Evolutionary conservation across 441 rosid genomes (phyloP), one percentile per base, ranked within the genome.

Genomic region (Sinapis alba): DNA sequence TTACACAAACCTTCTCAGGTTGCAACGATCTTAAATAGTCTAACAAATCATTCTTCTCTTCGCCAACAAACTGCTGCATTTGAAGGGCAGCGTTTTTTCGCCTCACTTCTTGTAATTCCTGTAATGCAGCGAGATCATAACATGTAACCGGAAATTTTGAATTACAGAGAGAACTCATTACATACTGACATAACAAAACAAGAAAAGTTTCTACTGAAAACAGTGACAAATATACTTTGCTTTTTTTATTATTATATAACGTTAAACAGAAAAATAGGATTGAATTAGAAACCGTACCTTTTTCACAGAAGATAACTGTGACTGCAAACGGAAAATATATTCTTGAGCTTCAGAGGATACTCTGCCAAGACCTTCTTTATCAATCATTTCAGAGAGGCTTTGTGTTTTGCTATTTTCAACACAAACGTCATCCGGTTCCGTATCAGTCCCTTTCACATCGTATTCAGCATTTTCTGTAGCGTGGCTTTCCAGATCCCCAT

Each of bases 1-100:
- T 27, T 23, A 50, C 2, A 69, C 58, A 58, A 69, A 94, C 98
- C 97, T 94, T 94, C 81, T 94, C 98, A 24, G 98, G 98, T 80
- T 89, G 88, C 67, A 94, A 75, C 4, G 97, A 94, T 82, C 98
- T 85, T 80, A 94, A 83, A 81, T 92, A 94, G 84, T 94, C 98
- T 77, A 94, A 80, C 72, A 92, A 79, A 85, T 94, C 98, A 77
- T 94, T 94, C 88, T 88, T 90, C 84, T 94, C 98, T 86, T 94
- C 98, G 0, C 98, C 98, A 60, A 94, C 98, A 83, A 94, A 92
- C 74, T 90, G 97, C 78, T 92, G 98, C 98, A 94, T 92, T 76
- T 92, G 97, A 79, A 94, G 91, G 65, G 98, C 97, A 68, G 91
- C 94, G 68, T 84, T 94, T 83, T 88, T 90, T 79, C 97, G 86